Percentiles rank a stretch among this genome's conserved stretches.
phyloP scores from a whole-genome alignment of 345 rosid species.

The Erucastrum elatum region DNA sequence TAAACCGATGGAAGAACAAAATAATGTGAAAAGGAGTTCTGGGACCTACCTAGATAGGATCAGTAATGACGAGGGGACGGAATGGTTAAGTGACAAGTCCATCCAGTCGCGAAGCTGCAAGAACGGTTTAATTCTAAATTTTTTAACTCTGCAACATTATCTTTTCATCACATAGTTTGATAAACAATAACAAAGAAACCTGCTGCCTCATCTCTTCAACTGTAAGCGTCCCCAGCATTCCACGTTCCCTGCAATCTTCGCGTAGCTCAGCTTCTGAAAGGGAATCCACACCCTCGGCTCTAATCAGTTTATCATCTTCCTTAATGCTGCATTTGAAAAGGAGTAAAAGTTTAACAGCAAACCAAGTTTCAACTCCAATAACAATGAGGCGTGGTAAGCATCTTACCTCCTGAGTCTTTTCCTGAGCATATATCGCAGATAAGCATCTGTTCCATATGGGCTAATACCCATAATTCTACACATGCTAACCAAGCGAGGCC shows the following conservation, averaged over 20 bases:
- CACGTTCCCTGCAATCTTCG: constrained; percentile 76
- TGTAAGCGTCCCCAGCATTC: constrained; percentile 67
- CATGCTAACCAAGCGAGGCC: constrained; percentile 74
- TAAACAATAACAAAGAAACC: constrained; percentile 42
- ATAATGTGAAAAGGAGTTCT: background rate
- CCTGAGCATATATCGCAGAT: constrained; percentile 70
- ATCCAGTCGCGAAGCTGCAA: constrained; percentile 82
- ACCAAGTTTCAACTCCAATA: constrained; percentile 5
- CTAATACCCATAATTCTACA: constrained; percentile 76
- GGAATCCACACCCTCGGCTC: constrained; percentile 72
- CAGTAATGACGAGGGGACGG: constrained; percentile 84
- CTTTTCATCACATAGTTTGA: background rate
- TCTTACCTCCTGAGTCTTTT: constrained; percentile 64
- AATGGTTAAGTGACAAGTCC: constrained; percentile 85
- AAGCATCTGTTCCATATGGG: constrained; percentile 72
- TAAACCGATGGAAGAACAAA: background rate
- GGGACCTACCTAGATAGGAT: constrained; percentile 65
- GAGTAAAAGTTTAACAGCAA: constrained; percentile 3
- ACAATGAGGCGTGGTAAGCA: constrained; percentile 22
- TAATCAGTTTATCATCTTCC: constrained; percentile 66
- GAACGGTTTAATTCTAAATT: constrained; percentile 18
- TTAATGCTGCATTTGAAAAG: constrained; percentile 50
- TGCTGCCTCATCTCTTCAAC: constrained; percentile 80
- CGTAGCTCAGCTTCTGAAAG: constrained; percentile 73
- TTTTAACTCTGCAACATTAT: constrained; percentile 6